Evolutionary conservation across 2,329 filamentous ascomycete genomes (phyloP), one percentile per base, ranked within the genome.

Genomic region (Cryphonectria radicalis): DNA sequence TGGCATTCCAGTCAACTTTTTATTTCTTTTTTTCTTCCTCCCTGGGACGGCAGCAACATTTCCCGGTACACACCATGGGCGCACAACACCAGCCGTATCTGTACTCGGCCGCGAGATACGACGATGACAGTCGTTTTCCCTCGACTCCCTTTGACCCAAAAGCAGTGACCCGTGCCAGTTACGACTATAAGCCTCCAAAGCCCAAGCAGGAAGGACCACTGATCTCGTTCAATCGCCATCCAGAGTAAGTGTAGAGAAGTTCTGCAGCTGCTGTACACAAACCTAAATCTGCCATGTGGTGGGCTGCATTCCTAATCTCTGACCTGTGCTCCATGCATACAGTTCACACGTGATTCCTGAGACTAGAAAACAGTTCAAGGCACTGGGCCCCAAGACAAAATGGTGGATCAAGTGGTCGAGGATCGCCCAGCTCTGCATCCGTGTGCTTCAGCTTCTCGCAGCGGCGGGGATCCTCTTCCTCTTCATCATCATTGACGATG

Each of bases 151-250:
- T 97, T 81, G 94, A 98, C 77, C 95, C 95, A 65, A 97, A 95
- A 80, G 92, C 93, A 72, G 88, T 94, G 65, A 95, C 94, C 32
- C 88, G 94, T 78, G 92, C 93, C 73, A 95, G 92, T 82, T 93
- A 89, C 84, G 84, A 89, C 77, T 87, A 89, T 17, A 88, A 89
- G 68, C 84, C 88, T 57, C 84, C 82, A 37, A 90, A 87, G 77
- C 86, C 88, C 59, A 91, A 92, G 85, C 87, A 86, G 62, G 86
- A 92, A 68, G 94, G 94, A 0, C 94, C 94, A 17, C 83, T 97
- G 74, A 83, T 98, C 74, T 88, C 92, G 72, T 92, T 97, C 85
- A 96, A 97, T 80, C 87, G 89, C 71, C 95, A 97, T 80, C 94
- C 95, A 1, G 94, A 98, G 91, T 94, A 86, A 78, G 90, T 83